Percentiles rank a stretch among this genome's conserved stretches.
Conservation (phyloP, 371 early-diverging fungal genomes). For the Rhizopus sp. region DNA sequence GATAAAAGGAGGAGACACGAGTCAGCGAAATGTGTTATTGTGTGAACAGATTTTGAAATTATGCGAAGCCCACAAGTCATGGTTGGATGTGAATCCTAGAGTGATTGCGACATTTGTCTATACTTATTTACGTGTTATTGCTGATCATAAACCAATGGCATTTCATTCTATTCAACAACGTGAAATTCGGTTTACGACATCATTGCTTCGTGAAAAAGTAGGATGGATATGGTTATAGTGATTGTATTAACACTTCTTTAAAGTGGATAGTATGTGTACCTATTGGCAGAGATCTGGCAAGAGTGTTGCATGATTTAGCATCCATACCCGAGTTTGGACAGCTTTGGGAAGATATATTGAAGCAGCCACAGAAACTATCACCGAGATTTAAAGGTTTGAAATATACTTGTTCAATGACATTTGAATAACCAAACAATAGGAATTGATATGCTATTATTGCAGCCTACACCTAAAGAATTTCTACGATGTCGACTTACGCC, state of each 20-base stretch:
- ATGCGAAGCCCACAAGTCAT: conserved; percentile 46
- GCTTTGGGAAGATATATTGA: conserved; percentile 64
- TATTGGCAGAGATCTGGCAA: conserved; percentile 72
- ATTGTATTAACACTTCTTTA: not conserved
- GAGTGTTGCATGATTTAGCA: conserved; percentile 69
- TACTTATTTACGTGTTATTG: conserved; percentile 57
- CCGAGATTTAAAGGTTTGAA: conserved; percentile 54
- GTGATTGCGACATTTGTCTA: conserved; percentile 63
- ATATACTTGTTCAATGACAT: conserved; percentile 2
- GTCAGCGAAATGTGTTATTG: conserved; percentile 49
- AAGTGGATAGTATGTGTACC: conserved; percentile 61
- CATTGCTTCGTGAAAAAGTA: conserved; percentile 59
- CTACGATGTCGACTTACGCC: conserved; percentile 64
- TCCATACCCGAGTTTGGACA: conserved; percentile 58
- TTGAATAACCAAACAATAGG: conserved; percentile 22
- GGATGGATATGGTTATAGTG: not conserved
- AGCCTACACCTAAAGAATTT: conserved; percentile 67
- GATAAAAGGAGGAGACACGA: conserved; percentile 65
- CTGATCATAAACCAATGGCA: conserved; percentile 61
- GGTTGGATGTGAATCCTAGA: conserved; percentile 52
- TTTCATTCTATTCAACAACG: conserved; percentile 48
- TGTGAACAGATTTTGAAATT: conserved; percentile 57
- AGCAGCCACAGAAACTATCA: conserved; percentile 58
- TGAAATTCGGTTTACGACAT: conserved; percentile 58
- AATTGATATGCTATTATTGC: conserved; percentile 48